These are phyloP conservation scores for Edaphochlamys debaryana DNA, from an alignment of 139 green algal species.

Conservation along the genomic window DNA sequence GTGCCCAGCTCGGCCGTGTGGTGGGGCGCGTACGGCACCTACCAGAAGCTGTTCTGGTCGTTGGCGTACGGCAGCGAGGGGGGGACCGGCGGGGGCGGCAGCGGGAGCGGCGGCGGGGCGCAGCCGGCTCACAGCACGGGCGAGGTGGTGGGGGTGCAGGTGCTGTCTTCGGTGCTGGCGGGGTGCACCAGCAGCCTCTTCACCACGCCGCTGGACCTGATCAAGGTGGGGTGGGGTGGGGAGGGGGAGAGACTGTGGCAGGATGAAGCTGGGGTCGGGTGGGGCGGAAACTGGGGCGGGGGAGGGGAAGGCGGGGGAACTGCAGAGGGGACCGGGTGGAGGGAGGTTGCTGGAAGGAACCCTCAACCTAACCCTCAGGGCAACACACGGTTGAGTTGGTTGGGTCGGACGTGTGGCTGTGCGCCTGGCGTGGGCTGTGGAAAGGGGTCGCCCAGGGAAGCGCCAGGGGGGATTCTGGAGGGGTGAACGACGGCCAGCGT, in stretches of 20 bases:
- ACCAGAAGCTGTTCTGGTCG: slow-evolving; percentile 86
- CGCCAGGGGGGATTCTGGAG: too few species aligned
- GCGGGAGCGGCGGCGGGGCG: neutral
- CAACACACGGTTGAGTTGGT: too few species aligned
- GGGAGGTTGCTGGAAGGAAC: too few species aligned
- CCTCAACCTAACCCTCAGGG: too few species aligned
- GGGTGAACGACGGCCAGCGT: too few species aligned
- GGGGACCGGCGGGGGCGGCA: neutral
- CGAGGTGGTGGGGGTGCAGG: slow-evolving; percentile 78
- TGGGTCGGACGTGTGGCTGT: too few species aligned
- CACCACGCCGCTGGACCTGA: slow-evolving; percentile 87
- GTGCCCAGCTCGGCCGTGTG: slow-evolving; percentile 75
- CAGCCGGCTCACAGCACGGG: slow-evolving; percentile 29
- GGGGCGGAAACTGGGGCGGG: too few species aligned
- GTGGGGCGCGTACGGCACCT: slow-evolving; percentile 91
- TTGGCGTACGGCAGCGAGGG: slow-evolving; percentile 36
- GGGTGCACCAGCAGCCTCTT: slow-evolving; percentile 72
- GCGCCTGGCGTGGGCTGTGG: too few species aligned
- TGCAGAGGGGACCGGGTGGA: neutral
- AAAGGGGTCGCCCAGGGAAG: too few species aligned
- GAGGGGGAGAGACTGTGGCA: too few species aligned
- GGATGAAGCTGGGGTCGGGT: too few species aligned
- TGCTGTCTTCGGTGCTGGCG: slow-evolving; percentile 66
- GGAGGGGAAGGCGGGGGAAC: neutral
- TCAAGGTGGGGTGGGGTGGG: slow-evolving; percentile 71